Base-by-base conservation (phyloP, 1,139 yeast species). In the Lodderomyces jiufengensis region DNA sequence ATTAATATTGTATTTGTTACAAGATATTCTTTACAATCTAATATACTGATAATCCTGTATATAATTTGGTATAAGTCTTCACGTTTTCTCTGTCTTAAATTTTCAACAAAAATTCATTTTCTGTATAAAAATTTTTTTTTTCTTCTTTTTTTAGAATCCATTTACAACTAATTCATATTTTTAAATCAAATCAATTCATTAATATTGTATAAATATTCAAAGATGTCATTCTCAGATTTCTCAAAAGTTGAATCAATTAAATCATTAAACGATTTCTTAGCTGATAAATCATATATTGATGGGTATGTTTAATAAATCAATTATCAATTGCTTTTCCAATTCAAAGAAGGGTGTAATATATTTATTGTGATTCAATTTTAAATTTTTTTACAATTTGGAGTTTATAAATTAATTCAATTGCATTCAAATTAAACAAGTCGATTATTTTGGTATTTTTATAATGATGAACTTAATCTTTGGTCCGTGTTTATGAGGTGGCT, bases 401-500 rank as follows among this genome's bases (percentile, higher is more conserved):
- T 9, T 5, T n/a, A n/a, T n/a, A n/a, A n/a, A n/a, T n/a, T n/a
- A n/a, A 20, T 6, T 20, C 21, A 20, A 5, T 25, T 25, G 6
- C 18, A 16, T 5, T 10, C 18, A 11, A 18, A 20, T n/a, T 20
- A 12, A 4, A 25, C 4, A 9, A 10, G 9, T 9, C 27, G 5
- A 24, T 12, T 5, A 10, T 15, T 30, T 20, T 9, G 31, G 29
- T 26, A 6, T 29, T 33, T n/a, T 33, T 31, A 15, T 46, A 44
- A 75, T 79, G 88, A 83, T 82, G 90, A 83, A 70, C 72, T 57
- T 63, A 61, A 68, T 69, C 75, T 77, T 80, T 84, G 94, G 95
- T 84, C 94, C 95, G 90, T 84, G 95, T 84, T 84, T 83, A 80
- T 78, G 94, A 84, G 84, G 87, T 79, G 90, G 85, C 69, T 66